A percentile compares a stretch with the other conserved stretches of the same genome.
Evolutionary conservation across 768 basidiomycete genomes (phyloP).

Genomic region (Xerocomellus amylosporus): DNA sequence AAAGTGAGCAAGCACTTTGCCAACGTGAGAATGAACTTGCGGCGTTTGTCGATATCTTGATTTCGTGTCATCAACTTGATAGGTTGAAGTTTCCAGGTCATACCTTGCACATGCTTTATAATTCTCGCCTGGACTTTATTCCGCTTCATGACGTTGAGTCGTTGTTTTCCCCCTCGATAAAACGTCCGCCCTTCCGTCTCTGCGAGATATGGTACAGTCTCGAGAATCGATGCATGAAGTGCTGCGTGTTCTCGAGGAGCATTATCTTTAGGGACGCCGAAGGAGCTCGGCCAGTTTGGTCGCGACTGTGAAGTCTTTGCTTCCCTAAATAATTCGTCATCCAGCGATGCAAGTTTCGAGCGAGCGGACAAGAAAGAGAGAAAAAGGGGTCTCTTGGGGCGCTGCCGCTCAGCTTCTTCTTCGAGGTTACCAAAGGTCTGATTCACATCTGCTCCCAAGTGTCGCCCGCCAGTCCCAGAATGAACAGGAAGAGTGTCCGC

Average conservation of each 20-base stretch:
- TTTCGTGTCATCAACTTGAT: background rate
- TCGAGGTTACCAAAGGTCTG: constrained; percentile 6
- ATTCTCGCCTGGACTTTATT: constrained; percentile 37
- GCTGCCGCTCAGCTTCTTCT: constrained; percentile 4
- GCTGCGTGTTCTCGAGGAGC: constrained; percentile 16
- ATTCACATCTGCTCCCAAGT: background rate
- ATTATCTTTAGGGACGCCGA: constrained; percentile 20
- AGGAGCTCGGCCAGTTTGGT: constrained; percentile 24
- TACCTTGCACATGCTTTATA: constrained; percentile 48
- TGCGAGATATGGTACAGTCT: background rate
- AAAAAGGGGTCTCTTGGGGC: constrained; percentile 6
- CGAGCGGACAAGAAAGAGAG: constrained; percentile 18
- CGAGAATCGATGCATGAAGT: constrained; percentile 2
- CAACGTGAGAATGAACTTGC: constrained; percentile 79
- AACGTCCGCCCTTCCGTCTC: constrained; percentile 26
- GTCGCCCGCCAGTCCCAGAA: background rate
- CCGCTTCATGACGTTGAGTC: constrained; percentile 30
- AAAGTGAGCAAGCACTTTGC: constrained; percentile 88
- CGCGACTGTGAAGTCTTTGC: constrained; percentile 25
- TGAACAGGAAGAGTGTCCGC: background rate
- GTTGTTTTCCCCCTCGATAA: constrained; percentile 31
- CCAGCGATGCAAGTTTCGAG: constrained; percentile 14
- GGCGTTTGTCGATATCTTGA: constrained; percentile 46
- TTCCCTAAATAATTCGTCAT: constrained; percentile 24
- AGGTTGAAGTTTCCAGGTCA: background rate